Conservation (phyloP, 2,329 filamentous ascomycete genomes). For the Pseudogymnoascus sp. region DNA sequence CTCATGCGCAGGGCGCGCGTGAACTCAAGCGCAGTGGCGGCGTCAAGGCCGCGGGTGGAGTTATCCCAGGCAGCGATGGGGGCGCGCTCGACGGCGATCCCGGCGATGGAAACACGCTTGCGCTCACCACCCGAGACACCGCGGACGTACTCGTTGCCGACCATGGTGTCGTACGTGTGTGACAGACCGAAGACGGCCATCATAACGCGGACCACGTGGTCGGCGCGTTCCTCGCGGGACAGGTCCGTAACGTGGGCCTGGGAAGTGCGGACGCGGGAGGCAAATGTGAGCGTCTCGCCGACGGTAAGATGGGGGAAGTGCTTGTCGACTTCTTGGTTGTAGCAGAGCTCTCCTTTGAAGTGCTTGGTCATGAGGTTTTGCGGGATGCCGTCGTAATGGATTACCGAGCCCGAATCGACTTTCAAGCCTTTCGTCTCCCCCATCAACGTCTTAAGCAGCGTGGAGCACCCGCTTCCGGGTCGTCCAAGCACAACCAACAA, state of each 20-base stretch:
- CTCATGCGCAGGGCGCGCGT: slow-evolving; percentile 59
- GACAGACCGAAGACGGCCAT: slow-evolving; percentile 67
- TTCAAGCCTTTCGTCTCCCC: slow-evolving; percentile 51
- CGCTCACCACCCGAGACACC: slow-evolving; percentile 67
- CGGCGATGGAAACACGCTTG: slow-evolving; percentile 76
- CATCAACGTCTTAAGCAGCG: slow-evolving; percentile 56
- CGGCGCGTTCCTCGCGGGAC: slow-evolving; percentile 45
- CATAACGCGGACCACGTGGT: slow-evolving; percentile 46
- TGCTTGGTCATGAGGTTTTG: slow-evolving; percentile 47
- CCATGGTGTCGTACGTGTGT: slow-evolving; percentile 65
- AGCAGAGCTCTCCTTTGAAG: slow-evolving; percentile 61
- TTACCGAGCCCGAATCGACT: slow-evolving; percentile 42
- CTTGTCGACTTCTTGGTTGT: slow-evolving; percentile 69
- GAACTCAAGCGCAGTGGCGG: slow-evolving; percentile 68
- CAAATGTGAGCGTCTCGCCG: slow-evolving; percentile 67
- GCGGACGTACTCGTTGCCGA: slow-evolving; percentile 66
- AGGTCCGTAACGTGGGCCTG: slow-evolving; percentile 53
- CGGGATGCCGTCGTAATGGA: slow-evolving; percentile 57
- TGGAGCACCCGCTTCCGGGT: slow-evolving; percentile 59
- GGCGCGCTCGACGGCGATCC: slow-evolving; percentile 56
- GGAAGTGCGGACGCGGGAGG: slow-evolving; percentile 61
- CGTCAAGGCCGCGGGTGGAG: slow-evolving; percentile 63
- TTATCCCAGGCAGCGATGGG: slow-evolving; percentile 33
- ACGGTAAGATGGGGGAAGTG: slow-evolving; percentile 74
- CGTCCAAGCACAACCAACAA: slow-evolving; percentile 63